Evolutionary conservation across 306 rosid species (phyloP), one percentile per base, ranked within the genome.

Genomic region (Abrus pulchellus): DNA sequence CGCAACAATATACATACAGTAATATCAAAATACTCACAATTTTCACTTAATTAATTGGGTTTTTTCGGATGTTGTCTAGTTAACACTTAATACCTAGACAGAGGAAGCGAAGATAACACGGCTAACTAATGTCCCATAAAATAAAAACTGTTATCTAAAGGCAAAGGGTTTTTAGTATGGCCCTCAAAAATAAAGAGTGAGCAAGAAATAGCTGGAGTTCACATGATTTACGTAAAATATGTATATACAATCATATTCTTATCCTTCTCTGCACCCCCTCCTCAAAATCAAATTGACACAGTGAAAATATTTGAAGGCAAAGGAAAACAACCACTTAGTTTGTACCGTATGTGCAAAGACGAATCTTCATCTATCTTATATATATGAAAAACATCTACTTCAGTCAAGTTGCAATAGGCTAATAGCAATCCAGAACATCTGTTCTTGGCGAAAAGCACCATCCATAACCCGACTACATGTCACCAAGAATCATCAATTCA

Each of bases 131-230:
- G 27, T 20, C 7, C 53, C 36, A 59, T 56, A 12, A 12, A 52
- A 50, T 29, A 61, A 5, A 63, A 76, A 38, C 11, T 30, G 30
- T 12, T 7, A 30, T 60, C 3, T 45, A 12, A 47, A 75, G 38
- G 49, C 33, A 50, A 34, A 54, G 36, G 11, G 34, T 5, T 20
- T 27, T 29, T 2, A 20, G 36, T 1, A 30, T 30, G 0, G 12
- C 74, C 74, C 30, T 3, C 2, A 68, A 11, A 56, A 56, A 73
- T 3, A 52, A 9, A 9, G 14, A 9, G 10, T 10, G 20, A 9
- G 57, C 57, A 68, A 68, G 41, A 47, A 53, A 72, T 27, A 73
- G 53, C 54, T 3, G 9, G 30, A 40, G 55, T 73, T 27, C 30
- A 56, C 40, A 38, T 10, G 6, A 41, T 41, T 20, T 20, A 20